Evolutionary conservation across 805 yeast species (phyloP).

Genomic region (Myxozyma lipomycoides): DNA sequence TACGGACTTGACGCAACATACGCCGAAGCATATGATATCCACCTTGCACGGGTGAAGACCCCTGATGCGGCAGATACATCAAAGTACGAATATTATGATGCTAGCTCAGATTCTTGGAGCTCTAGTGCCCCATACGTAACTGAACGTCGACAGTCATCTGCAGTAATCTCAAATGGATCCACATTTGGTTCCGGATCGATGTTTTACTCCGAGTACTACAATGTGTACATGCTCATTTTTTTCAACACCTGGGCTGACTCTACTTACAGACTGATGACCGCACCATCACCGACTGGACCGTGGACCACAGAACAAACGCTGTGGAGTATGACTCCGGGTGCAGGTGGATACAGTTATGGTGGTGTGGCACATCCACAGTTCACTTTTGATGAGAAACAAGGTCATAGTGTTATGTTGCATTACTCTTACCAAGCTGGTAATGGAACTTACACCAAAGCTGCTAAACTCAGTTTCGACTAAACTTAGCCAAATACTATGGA

Average conservation of each 20-base stretch:
- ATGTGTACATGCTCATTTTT: conserved; percentile 12
- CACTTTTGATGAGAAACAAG: not conserved
- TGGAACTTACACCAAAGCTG: conserved; percentile 8
- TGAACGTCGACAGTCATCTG: conserved; percentile 7
- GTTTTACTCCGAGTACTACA: conserved; percentile 13
- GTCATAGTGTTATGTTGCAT: conserved; percentile 9
- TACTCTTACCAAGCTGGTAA: conserved; percentile 11
- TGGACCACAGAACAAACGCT: conserved; percentile 9
- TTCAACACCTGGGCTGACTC: conserved; percentile 10
- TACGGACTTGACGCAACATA: conserved; percentile 11
- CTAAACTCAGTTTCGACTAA: conserved; percentile 1
- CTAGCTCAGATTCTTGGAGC: conserved; percentile 6
- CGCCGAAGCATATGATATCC: conserved; percentile 4
- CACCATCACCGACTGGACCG: conserved; percentile 18
- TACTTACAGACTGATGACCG: conserved; percentile 9
- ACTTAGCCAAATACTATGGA: too few species aligned
- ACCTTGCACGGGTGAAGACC: conserved; percentile 11
- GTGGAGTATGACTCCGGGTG: conserved; percentile 1
- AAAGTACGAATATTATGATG: conserved; percentile 14
- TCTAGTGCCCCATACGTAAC: conserved; percentile 3
- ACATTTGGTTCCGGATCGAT: conserved; percentile 11
- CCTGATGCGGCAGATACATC: not conserved
- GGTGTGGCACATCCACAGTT: conserved; percentile 1
- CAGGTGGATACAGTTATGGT: conserved; percentile 11
- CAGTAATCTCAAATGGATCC: conserved; percentile 4